Percentiles rank a stretch among this genome's conserved stretches.
Evolutionary conservation across 2,329 filamentous ascomycete genomes (phyloP).

Genomic region (Periconia digitata): DNA sequence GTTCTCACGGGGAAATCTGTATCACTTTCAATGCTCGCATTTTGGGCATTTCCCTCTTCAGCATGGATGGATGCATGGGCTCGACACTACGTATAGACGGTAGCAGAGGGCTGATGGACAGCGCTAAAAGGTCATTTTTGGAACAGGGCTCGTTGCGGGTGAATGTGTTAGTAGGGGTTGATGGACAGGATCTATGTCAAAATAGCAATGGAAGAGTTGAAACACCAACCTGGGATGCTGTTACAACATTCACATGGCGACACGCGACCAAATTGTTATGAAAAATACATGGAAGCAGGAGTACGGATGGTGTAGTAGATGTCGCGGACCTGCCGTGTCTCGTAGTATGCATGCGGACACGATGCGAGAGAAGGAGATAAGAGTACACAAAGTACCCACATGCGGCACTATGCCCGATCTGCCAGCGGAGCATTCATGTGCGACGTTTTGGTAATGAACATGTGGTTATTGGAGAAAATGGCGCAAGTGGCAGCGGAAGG

Average conservation of each 20-base stretch:
- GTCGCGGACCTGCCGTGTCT: too few species aligned
- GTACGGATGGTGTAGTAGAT: neutral
- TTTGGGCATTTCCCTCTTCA: constrained; percentile 34
- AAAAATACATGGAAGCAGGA: too few species aligned
- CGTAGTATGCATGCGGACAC: neutral
- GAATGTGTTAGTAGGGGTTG: neutral
- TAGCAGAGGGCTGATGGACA: neutral
- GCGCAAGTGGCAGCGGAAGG: constrained; percentile 2
- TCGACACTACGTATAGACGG: constrained; percentile 29
- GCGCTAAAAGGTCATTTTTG: neutral
- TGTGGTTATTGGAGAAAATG: neutral
- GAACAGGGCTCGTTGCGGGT: too few species aligned
- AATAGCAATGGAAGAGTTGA: neutral
- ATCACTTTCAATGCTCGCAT: constrained; percentile 18
- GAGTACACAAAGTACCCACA: too few species aligned
- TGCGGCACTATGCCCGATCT: neutral
- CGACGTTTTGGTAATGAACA: neutral
- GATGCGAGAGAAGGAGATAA: too few species aligned
- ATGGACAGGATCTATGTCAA: neutral
- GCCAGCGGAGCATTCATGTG: neutral
- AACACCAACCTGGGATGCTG: too few species aligned
- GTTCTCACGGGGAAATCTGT: constrained; percentile 23
- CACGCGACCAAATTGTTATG: too few species aligned
- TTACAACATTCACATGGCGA: too few species aligned
- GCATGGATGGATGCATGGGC: too few species aligned